phyloP scores from a whole-genome alignment of 1,284 basidiomycete species.

The Gomphus bonarii region DNA sequence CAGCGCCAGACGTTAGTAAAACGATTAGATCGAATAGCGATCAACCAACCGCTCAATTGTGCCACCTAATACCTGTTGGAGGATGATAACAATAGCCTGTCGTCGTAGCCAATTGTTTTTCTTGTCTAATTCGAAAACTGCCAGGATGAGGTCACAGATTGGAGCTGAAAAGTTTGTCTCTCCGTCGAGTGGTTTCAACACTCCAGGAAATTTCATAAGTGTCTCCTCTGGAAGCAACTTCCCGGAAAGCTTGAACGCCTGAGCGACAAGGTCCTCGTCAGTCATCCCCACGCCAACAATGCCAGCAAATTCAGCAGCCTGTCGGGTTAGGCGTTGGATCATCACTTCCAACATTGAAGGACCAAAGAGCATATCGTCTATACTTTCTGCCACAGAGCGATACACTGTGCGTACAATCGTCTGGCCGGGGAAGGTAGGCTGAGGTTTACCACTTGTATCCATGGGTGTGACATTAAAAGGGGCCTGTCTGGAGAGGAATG shows the following conservation, averaged over 20 bases:
- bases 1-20: not conserved
- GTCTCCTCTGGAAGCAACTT: conserved; percentile 55
- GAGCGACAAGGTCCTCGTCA: conserved; percentile 74
- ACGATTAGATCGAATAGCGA: not conserved
- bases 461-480: conserved; percentile 52
- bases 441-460: conserved; percentile 18
- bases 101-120: conserved; percentile 92
- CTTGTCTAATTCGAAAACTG: conserved; percentile 90
- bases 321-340: conserved; percentile 77
- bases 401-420: conserved; percentile 78
- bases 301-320: conserved; percentile 80
- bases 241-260: conserved; percentile 62
- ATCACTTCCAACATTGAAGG: conserved; percentile 93
- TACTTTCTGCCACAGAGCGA: conserved; percentile 79
- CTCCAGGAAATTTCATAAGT: conserved; percentile 56
- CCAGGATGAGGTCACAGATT: conserved; percentile 88
- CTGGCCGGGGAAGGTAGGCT: conserved; percentile 48
- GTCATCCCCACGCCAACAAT: conserved; percentile 70
- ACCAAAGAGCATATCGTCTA: conserved; percentile 89
- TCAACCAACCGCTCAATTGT: conserved; percentile 80
- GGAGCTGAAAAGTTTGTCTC: conserved; percentile 88
- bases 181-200: conserved; percentile 71
- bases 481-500: conserved; percentile 82
- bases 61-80: conserved; percentile 91
- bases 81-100: conserved; percentile 93